Conservation (phyloP, 768 basidiomycete species). For the Podaxis mareebaensis region DNA sequence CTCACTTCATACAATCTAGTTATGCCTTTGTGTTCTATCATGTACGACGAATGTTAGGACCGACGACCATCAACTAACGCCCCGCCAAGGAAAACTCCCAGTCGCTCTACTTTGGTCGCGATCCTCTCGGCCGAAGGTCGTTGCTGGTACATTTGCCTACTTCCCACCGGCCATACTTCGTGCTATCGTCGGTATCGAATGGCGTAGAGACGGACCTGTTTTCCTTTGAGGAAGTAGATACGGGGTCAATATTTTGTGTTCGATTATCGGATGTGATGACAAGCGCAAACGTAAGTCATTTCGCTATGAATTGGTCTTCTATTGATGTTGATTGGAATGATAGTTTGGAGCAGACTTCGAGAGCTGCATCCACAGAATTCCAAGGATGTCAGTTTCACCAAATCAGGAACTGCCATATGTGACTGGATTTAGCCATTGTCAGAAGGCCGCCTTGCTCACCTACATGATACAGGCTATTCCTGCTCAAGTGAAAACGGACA, state of each 20-base stretch:
- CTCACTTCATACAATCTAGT: slow-evolving; percentile 35
- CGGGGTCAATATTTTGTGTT: slow-evolving; percentile 56
- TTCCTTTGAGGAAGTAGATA: slow-evolving; percentile 62
- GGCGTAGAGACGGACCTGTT: slow-evolving; percentile 43
- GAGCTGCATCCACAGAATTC: neutral
- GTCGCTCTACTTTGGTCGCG: slow-evolving; percentile 71
- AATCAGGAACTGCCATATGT: slow-evolving; percentile 29
- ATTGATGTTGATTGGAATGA: neutral
- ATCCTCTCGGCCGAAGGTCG: slow-evolving; percentile 87
- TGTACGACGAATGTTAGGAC: slow-evolving; percentile 38
- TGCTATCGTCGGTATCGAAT: slow-evolving; percentile 67
- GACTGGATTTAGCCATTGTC: slow-evolving; percentile 6
- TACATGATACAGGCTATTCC: slow-evolving; percentile 40
- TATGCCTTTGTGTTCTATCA: slow-evolving; percentile 83
- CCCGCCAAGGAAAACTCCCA: slow-evolving; percentile 37
- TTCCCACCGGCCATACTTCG: slow-evolving; percentile 45
- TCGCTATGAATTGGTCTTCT: neutral
- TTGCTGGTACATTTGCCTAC: slow-evolving; percentile 70
- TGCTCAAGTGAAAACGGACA: slow-evolving; percentile 42
- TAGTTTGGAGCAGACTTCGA: slow-evolving; percentile 5
- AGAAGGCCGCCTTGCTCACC: neutral
- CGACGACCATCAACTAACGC: slow-evolving; percentile 11
- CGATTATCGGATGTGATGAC: slow-evolving; percentile 33
- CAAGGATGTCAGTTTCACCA: neutral
- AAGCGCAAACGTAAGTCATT: slow-evolving; percentile 18